These are phyloP conservation scores for Tetradesmus obliquus DNA, from an alignment of 139 green algal species.

Conservation along the genomic window DNA sequence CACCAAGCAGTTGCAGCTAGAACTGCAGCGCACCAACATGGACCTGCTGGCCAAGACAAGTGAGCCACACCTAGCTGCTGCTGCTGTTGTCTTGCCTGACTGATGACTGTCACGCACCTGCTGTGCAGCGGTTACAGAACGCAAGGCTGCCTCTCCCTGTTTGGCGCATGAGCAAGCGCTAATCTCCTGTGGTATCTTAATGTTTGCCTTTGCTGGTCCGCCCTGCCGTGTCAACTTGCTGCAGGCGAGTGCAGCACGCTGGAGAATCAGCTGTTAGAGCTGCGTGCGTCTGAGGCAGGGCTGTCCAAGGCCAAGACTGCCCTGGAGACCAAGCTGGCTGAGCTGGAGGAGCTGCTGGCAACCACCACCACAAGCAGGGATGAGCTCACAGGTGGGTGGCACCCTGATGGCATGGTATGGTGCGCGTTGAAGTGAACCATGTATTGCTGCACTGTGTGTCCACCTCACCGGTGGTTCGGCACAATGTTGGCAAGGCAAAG, in stretches of 20 bases:
- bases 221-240: neutral
- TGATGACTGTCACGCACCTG: too few species aligned
- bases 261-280: conserved; percentile 49
- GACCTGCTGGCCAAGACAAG: conserved; percentile 55
- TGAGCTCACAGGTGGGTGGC: conserved; percentile 17
- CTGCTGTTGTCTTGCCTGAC: neutral
- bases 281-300: conserved; percentile 22
- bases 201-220: neutral
- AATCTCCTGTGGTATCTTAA: neutral
- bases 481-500: neutral
- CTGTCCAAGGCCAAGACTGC: neutral
- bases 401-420: neutral
- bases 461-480: too few species aligned
- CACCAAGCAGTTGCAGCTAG: conserved; percentile 46
- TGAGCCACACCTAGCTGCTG: conserved; percentile 36
- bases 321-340: conserved; percentile 27
- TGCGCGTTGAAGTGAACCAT: too few species aligned
- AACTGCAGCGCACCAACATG: conserved; percentile 66
- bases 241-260: conserved; percentile 45
- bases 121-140: too few species aligned
- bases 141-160: too few species aligned
- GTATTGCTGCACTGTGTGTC: too few species aligned
- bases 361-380: conserved; percentile 20
- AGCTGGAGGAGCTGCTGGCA: conserved; percentile 40
- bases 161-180: too few species aligned